A percentile compares a stretch with the other conserved stretches of the same genome.
phyloP scores from a whole-genome alignment of 768 basidiomycete species.

The Amanita thiersii region DNA sequence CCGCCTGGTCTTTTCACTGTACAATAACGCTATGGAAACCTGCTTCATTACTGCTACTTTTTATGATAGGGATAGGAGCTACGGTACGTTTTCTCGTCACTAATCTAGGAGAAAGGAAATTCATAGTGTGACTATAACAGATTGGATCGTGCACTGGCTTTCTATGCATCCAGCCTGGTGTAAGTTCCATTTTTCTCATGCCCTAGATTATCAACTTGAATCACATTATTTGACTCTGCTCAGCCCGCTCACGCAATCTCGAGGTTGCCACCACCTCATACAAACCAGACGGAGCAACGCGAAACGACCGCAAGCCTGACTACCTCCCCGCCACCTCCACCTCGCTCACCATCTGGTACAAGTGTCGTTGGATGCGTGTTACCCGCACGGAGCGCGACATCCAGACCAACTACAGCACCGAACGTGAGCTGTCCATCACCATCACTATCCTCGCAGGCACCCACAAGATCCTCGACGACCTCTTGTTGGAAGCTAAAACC shows the following conservation, averaged over 20 bases:
- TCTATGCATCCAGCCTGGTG: conserved; percentile 53
- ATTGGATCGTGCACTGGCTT: conserved; percentile 69
- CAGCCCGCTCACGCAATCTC: conserved; percentile 38
- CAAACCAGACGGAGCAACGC: conserved; percentile 21
- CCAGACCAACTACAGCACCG: conserved; percentile 20
- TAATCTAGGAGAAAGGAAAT: too few relatives aligned
- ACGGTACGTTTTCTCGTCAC: too few relatives aligned
- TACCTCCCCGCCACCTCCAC: conserved; percentile 34
- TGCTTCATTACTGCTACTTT: conserved; percentile 47
- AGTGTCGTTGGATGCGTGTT: conserved; percentile 32
- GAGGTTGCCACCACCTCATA: conserved; percentile 39
- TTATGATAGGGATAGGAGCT: conserved; percentile 26
- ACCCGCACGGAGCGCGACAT: conserved; percentile 25
- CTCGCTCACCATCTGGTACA: conserved; percentile 41
- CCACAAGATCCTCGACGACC: conserved; percentile 35
- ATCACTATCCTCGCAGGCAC: conserved; percentile 47
- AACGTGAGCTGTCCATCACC: conserved; percentile 29
- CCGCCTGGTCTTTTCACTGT: conserved; percentile 26
- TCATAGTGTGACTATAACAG: too few relatives aligned
- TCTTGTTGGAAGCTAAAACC: conserved; percentile 48
- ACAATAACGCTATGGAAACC: conserved; percentile 27
- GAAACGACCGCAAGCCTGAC: conserved; percentile 24
- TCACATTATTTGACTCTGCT: conserved; percentile 16
- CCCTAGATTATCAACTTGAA: too few relatives aligned
- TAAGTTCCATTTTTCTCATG: conserved; percentile 22